Conservation (phyloP, 768 basidiomycete species). For the Gyrodon lividus region DNA sequence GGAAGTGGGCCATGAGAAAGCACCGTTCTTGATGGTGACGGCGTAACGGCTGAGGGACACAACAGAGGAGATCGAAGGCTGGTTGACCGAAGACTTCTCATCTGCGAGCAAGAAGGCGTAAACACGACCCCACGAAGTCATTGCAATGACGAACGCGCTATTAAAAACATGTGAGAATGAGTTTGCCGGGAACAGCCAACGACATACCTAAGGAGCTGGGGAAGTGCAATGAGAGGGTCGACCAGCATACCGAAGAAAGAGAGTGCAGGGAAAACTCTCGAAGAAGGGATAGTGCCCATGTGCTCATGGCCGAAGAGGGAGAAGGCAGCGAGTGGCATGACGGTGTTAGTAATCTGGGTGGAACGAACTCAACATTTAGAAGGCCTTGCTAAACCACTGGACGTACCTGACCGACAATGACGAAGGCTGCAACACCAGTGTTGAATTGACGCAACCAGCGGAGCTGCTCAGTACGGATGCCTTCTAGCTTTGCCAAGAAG, state of each 20-base stretch:
- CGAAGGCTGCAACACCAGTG: conserved; percentile 22
- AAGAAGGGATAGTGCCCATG: conserved; percentile 19
- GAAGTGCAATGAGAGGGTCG: conserved; percentile 29
- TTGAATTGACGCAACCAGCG: conserved; percentile 26
- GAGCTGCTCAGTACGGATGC: conserved; percentile 25
- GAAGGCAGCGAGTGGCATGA: conserved; percentile 33
- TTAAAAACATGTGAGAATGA: not conserved
- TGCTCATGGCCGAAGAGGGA: conserved; percentile 29
- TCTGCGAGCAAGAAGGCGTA: conserved; percentile 28
- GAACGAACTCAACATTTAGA: conserved; percentile 3
- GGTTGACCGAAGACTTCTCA: conserved; percentile 15
- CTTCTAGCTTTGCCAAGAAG: conserved; percentile 21
- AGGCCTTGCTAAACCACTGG: not conserved
- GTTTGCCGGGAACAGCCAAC: not conserved
- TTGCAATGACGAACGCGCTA: conserved; percentile 26
- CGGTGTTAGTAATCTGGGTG: conserved; percentile 23
- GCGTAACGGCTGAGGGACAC: conserved; percentile 16
- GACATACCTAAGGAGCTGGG: conserved; percentile 29
- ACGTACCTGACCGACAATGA: conserved; percentile 25
- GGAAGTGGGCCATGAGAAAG: conserved; percentile 25
- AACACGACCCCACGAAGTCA: conserved; percentile 29
- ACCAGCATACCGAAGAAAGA: conserved; percentile 34
- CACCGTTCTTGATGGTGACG: conserved; percentile 19
- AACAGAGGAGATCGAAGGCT: not conserved
- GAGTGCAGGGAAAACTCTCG: conserved; percentile 28